Base-by-base conservation (phyloP, 805 yeast genomes). In the Candida maesae region DNA sequence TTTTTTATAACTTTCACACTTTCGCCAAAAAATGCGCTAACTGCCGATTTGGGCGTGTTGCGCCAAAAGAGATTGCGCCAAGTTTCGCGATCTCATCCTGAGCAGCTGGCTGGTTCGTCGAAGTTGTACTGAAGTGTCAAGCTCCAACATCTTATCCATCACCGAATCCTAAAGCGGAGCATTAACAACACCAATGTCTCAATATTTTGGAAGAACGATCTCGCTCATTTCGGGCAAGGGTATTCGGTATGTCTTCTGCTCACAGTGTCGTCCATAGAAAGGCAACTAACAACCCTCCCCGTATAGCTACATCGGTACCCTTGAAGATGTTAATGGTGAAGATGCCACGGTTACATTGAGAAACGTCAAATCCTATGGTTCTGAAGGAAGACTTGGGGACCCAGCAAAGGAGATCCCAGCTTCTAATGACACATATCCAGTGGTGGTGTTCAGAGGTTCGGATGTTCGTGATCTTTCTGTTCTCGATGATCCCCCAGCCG, bases 381-480 rank as follows among this genome's bases (percentile, higher is more conserved):
- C 97, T 16, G 98, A 91, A 63, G 96, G 95, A 23, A 77, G 98
- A 55, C 71, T 83, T 51, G 65, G 68, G 12, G 88, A 84, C 60
- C 82, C 85, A 3, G 67, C 73, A 13, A 71, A 75, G 48, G 95
- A 87, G 61, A 79, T 88, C 30, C 74, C 78, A 41, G 83, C 95
- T 6, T 81, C 86, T 15, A 64, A 70, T n/a, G 72, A 70, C 32
- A 73, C 82, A 13, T 86, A 78, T 63, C 90, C 85, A 20, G 76
- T 75, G 42, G 87, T 93, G 38, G 85, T 84, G 41, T 84, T 93
- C 61, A 78, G 90, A 52, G 99, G 99, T 28, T 78, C 85, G 19
- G 97, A 91, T 55, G 97, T 93, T 17, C 84, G 86, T 65, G 96
- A 85, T 56, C 72, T 93, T 62, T 79, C 79, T 51, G 93, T 93